Percentiles rank a stretch among this genome's conserved stretches.
Conservation (phyloP, 1,139 yeast genomes). For the Debaryomycetaceae sp. region DNA sequence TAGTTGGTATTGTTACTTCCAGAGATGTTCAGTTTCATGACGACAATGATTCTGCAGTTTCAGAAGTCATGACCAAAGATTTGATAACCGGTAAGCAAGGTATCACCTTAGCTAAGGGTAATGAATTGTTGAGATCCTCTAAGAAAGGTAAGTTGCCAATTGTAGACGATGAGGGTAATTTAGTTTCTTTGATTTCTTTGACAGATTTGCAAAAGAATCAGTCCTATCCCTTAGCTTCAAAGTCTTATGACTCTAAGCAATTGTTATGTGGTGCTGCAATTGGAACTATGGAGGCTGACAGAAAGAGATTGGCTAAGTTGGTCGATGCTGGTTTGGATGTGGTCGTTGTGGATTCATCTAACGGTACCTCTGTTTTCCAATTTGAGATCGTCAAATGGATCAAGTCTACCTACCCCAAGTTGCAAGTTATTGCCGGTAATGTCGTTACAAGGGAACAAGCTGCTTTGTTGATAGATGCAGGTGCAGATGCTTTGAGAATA, state of each 20-base stretch:
- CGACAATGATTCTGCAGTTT: conserved; percentile 55
- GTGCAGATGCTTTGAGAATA: conserved; percentile 97
- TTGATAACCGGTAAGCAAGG: conserved; percentile 82
- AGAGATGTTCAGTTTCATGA: conserved; percentile 97
- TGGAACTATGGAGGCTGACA: conserved; percentile 91
- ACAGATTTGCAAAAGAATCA: conserved; percentile 96
- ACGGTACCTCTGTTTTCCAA: conserved; percentile 96
- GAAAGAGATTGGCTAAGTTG: conserved; percentile 74
- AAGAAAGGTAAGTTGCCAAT: conserved; percentile 98
- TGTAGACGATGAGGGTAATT: conserved; percentile 70
- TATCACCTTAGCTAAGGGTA: conserved; percentile 79
- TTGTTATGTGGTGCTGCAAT: conserved; percentile 98
- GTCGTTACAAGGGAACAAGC: conserved; percentile 99
- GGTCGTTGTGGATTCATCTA: conserved; percentile 92
- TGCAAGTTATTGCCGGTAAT: conserved; percentile 94
- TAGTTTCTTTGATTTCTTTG: conserved; percentile 87
- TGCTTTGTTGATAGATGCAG: conserved; percentile 89
- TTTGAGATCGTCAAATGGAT: conserved; percentile 90
- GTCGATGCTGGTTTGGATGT: conserved; percentile 98
- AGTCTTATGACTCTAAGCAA: conserved; percentile 90
- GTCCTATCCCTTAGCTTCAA: conserved; percentile 91
- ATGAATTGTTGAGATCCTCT: conserved; percentile 82
- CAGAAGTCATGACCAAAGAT: conserved; percentile 87
- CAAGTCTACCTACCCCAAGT: conserved; percentile 71
- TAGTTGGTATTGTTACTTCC: conserved; percentile 92